Percentiles rank a stretch among this genome's conserved stretches.
Evolutionary conservation across 2,329 filamentous ascomycete genomes (phyloP).

Genomic region (Stemphylium lycopersici): DNA sequence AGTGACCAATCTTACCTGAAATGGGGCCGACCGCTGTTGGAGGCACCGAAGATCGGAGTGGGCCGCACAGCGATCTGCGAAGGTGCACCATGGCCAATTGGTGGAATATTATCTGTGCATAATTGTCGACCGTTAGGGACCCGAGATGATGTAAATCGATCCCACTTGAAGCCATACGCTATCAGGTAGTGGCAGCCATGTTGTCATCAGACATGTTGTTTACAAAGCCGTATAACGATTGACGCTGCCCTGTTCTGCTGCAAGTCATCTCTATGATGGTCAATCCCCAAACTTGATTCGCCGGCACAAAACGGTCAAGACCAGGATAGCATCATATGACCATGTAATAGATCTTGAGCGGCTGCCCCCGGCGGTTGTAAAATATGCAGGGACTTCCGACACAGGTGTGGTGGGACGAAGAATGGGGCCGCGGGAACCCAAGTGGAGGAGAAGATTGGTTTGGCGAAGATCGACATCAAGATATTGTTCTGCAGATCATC

Average conservation of each 20-base stretch:
- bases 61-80: neutral
- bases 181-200: neutral
- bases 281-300: neutral
- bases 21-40: no score
- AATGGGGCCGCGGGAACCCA: neutral
- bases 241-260: neutral
- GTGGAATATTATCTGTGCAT: neutral
- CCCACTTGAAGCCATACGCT: neutral
- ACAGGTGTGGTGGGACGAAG: neutral
- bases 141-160: neutral
- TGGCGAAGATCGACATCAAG: slow-evolving; percentile 2
- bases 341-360: neutral
- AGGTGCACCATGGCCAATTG: neutral
- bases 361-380: neutral
- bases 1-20: no score
- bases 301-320: no score
- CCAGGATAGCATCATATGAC: no score
- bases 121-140: neutral
- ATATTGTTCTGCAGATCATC: neutral
- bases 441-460: neutral
- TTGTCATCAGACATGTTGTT: neutral
- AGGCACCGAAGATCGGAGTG: neutral
- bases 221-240: neutral
- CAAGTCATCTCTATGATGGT: neutral
- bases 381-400: neutral